These are phyloP conservation scores for Kwoniella botswanensis DNA, from an alignment of 768 basidiomycete genomes.

Conservation along the genomic window DNA sequence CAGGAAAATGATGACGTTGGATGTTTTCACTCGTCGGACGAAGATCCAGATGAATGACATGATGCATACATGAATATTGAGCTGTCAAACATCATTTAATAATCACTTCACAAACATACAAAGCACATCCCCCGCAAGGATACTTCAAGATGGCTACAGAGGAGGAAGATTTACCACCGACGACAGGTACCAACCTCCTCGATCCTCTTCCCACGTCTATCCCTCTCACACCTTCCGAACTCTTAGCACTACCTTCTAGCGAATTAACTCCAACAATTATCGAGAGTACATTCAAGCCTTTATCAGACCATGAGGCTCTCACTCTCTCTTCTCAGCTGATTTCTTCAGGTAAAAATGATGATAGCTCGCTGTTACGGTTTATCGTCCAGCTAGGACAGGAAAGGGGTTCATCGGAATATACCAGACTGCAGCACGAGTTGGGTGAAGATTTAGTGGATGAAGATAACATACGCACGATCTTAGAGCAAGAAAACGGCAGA, in stretches of 20 bases:
- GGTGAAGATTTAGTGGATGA: background rate
- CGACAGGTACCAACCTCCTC: slow-evolving; percentile 7
- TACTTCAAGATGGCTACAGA: background rate
- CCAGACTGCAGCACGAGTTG: slow-evolving; percentile 9
- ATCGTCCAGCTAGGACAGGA: slow-evolving; percentile 23
- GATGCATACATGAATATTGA: no score
- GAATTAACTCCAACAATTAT: slow-evolving; percentile 3
- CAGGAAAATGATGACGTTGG: slow-evolving; percentile 4
- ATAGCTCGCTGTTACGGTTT: background rate
- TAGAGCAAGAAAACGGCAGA: background rate
- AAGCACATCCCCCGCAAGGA: no score
- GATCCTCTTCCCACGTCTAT: slow-evolving; percentile 13
- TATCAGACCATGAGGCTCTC: slow-evolving; percentile 27
- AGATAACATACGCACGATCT: background rate
- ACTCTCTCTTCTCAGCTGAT: slow-evolving; percentile 19
- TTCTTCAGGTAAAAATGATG: slow-evolving; percentile 5
- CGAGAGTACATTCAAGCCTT: slow-evolving; percentile 17
- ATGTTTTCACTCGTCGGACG: background rate
- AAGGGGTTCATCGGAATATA: slow-evolving; percentile 13
- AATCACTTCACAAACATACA: no score
- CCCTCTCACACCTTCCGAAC: slow-evolving; percentile 11
- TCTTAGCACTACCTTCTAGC: slow-evolving; percentile 3
- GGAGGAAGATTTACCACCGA: background rate
- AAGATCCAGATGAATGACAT: no score
- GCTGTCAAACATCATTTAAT: no score